A percentile compares a stretch with the other conserved stretches of the same genome.
Evolutionary conservation across 2,329 filamentous ascomycete genomes (phyloP).

Genomic region (Xylariaceae sp.): DNA sequence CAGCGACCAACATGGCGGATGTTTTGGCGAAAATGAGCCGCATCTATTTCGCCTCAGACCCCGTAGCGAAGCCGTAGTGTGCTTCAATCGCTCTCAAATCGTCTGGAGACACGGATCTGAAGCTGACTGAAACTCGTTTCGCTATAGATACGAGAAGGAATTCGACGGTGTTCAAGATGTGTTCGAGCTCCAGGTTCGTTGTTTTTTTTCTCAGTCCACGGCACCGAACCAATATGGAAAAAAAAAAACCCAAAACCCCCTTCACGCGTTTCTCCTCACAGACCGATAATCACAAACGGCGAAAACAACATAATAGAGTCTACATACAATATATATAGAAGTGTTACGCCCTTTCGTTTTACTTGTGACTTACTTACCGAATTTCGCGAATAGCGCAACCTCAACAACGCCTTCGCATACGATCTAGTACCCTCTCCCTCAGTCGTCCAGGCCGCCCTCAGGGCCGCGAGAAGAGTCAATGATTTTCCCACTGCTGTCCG

Average conservation of each 20-base stretch:
- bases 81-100: conserved; percentile 23
- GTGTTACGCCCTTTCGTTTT: neutral
- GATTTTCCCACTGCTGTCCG: conserved; percentile 97
- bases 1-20: conserved; percentile 2
- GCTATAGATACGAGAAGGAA: conserved; percentile 92
- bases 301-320: neutral
- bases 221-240: neutral
- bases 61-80: conserved; percentile 14
- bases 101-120: conserved; percentile 25
- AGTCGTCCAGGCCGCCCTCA: conserved; percentile 85
- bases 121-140: conserved; percentile 33
- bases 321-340: neutral
- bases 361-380: neutral
- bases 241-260: neutral
- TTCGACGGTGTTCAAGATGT: conserved; percentile 97
- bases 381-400: conserved; percentile 35
- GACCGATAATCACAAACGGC: neutral
- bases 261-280: conserved; percentile 6
- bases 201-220: conserved; percentile 5
- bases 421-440: conserved; percentile 94
- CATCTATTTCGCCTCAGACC: neutral
- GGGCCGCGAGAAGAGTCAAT: conserved; percentile 91
- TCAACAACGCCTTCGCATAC: conserved; percentile 99
- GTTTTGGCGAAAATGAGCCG: conserved; percentile 2
- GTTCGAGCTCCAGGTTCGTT: conserved; percentile 92